Percentiles rank a stretch among this genome's conserved stretches.
These are phyloP conservation scores for Calonectria leucothoes DNA, from an alignment of 2,329 filamentous ascomycete species.

Conservation along the genomic window DNA sequence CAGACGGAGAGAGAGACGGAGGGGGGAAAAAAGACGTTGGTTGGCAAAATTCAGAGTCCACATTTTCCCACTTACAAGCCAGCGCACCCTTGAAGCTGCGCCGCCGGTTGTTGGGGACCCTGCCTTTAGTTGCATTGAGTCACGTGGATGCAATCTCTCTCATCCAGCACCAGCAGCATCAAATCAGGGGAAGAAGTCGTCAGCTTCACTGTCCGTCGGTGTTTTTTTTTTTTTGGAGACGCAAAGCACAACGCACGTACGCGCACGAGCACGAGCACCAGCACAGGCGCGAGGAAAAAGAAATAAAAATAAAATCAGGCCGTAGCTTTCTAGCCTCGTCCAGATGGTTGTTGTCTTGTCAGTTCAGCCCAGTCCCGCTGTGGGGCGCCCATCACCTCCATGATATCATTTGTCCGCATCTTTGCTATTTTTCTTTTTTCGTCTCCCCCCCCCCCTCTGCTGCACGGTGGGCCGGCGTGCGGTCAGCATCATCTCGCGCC, in stretches of 20 bases:
- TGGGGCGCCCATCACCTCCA: neutral
- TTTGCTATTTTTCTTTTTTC: slow-evolving; percentile 4
- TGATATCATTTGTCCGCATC: slow-evolving; percentile 13
- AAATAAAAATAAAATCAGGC: neutral
- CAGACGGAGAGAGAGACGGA: too few species aligned
- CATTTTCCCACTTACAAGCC: slow-evolving; percentile 8
- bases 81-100: neutral
- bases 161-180: neutral
- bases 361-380: slow-evolving; percentile 4
- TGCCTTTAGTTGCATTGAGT: neutral
- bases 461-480: neutral
- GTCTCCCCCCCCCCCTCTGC: neutral
- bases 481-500: neutral
- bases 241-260: neutral
- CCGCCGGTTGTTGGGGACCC: neutral
- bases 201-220: neutral
- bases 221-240: neutral
- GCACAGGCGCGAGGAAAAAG: neutral
- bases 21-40: neutral
- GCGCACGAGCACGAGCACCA: neutral
- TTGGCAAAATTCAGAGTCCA: slow-evolving; percentile 1
- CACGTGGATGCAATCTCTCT: neutral
- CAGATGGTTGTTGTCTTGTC: neutral
- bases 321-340: neutral
- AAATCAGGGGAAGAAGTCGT: neutral